A percentile compares a stretch with the other conserved stretches of the same genome.
These are phyloP conservation scores for Dalbergia oliveri DNA, from an alignment of 306 rosid genomes.

Conservation along the genomic window DNA sequence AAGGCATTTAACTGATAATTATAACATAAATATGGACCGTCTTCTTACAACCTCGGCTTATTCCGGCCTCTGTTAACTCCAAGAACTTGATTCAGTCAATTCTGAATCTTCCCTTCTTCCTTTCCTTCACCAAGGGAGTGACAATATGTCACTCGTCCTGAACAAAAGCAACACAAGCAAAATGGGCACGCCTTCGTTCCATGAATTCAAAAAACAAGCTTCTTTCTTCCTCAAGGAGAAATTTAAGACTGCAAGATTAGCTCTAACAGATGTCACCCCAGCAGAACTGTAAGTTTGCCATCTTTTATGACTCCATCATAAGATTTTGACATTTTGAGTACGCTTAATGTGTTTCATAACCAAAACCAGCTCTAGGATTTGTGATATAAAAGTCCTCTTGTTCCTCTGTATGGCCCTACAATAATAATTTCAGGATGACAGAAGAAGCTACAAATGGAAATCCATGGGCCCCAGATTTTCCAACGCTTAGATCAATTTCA, in stretches of 20 bases:
- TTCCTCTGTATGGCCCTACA: not conserved
- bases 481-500: slow-evolving; percentile 74
- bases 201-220: slow-evolving; percentile 77
- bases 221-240: slow-evolving; percentile 82
- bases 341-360: slow-evolving; percentile 9
- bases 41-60: not conserved
- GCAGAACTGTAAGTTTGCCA: slow-evolving; percentile 54
- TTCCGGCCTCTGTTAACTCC: not conserved
- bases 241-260: slow-evolving; percentile 78
- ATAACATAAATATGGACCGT: not conserved
- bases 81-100: not conserved
- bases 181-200: slow-evolving; percentile 56
- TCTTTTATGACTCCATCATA: not conserved
- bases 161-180: slow-evolving; percentile 48
- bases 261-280: slow-evolving; percentile 84
- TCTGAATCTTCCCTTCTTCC: not conserved
- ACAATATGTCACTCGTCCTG: slow-evolving; percentile 47
- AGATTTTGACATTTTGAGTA: slow-evolving; percentile 22
- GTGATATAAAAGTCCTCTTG: not conserved
- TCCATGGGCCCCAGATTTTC: slow-evolving; percentile 60
- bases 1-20: not conserved
- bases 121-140: not conserved
- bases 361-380: slow-evolving; percentile 6
- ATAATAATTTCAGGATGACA: slow-evolving; percentile 61
- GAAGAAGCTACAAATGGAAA: slow-evolving; percentile 78